Evolutionary conservation across 2,329 filamentous ascomycete species (phyloP), one percentile per base, ranked within the genome.

Genomic region (Fusarium dlaminii): DNA sequence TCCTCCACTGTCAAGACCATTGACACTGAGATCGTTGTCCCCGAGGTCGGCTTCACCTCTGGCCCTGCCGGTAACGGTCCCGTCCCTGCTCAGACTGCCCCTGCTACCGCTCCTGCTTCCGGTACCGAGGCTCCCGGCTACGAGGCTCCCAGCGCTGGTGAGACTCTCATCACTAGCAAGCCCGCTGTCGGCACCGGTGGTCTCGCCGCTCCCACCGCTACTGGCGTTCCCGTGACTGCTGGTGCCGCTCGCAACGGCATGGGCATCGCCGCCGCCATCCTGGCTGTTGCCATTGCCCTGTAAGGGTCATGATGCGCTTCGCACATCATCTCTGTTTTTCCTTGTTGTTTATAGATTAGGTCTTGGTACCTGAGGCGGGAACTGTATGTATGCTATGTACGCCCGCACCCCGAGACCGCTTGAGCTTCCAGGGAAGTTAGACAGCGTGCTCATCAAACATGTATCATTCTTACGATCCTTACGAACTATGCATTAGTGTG

Each of bases 401-500:
- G 65, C 66, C 63, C 52, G 72, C 59, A 68, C 60, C 67, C 54
- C 48, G 68, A 75, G 74, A 46, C 29, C 40, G 74, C 61, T 65
- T 40, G 48, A 48, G 66, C 69, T 76, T 71, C 66, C 63, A 58
- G 64, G 73, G 55, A 74, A 74, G 71, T n/a, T 57, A 52, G 32
- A 49, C 57, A 66, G 64, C 58, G 68, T 61, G 52, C 68, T 66
- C 62, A 69, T 64, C 63, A 72, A 69, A 79, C 69, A 78, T 75
- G 78, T 87, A 82, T 81, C 81, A 84, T 88, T 88, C 86, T 87
- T 85, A 89, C 87, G 87, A 88, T 89, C 87, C 86, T 88, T 88
- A 87, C 83, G 85, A 87, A 83, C 80, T 75, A 78, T 77, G 76
- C 73, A 78, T 79, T 80, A 75, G 74, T 77, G 79, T 74, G 74